Conservation (phyloP, 768 basidiomycete genomes). For the Naganishia antarctica region DNA sequence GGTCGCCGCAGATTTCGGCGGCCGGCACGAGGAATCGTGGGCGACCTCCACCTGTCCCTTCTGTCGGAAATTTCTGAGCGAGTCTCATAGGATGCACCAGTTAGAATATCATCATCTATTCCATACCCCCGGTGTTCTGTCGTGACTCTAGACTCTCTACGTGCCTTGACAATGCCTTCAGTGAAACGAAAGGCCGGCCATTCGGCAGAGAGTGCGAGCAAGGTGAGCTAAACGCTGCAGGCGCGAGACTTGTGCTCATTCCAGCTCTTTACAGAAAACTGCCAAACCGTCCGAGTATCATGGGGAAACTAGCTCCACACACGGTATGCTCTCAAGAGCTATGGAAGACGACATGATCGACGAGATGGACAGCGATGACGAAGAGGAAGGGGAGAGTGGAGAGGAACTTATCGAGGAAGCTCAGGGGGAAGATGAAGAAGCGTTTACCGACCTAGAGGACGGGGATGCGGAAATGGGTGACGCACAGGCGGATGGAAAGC, state of each 20-base stretch:
- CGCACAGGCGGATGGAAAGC: conserved; percentile 30
- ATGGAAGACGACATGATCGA: conserved; percentile 30
- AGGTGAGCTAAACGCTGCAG: background rate
- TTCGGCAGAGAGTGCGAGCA: background rate
- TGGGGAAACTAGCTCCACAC: conserved; percentile 22
- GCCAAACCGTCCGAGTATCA: conserved; percentile 7
- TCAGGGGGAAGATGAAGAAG: conserved; percentile 7
- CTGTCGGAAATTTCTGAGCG: too few relatives aligned
- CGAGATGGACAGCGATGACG: conserved; percentile 33
- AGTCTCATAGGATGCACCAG: too few relatives aligned
- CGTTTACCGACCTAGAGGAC: conserved; percentile 22
- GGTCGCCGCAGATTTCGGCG: too few relatives aligned
- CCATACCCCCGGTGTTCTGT: too few relatives aligned
- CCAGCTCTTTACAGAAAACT: conserved; percentile 11
- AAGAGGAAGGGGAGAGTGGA: conserved; percentile 31
- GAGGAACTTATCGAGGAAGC: conserved; percentile 25
- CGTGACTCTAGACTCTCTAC: too few relatives aligned
- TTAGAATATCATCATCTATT: too few relatives aligned
- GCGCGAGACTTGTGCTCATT: too few relatives aligned
- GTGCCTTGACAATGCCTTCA: conserved; percentile 12
- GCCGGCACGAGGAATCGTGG: too few relatives aligned
- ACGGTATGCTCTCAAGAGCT: conserved; percentile 26
- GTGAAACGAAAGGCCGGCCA: conserved; percentile 23
- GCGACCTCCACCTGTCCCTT: too few relatives aligned
- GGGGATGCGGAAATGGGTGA: conserved; percentile 19